phyloP scores from a whole-genome alignment of 306 rosid species.

The Rosa chinensis region DNA sequence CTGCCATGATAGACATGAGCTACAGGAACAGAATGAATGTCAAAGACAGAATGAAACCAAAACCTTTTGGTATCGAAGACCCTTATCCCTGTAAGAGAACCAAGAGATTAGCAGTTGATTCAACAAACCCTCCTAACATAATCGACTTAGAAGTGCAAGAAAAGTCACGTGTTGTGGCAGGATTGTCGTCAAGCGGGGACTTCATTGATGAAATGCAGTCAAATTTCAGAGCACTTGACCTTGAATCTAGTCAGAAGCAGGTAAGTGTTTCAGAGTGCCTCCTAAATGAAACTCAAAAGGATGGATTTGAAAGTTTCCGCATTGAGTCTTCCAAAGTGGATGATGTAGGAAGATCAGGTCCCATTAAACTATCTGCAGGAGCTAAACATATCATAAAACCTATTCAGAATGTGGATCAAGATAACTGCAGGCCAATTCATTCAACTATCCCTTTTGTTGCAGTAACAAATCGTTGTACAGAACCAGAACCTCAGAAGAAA shows the following conservation, averaged over 20 bases:
- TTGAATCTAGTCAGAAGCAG: slow-evolving; percentile 38
- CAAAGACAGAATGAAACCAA: slow-evolving; percentile 50
- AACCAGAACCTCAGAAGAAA: slow-evolving; percentile 55
- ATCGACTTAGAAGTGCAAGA: slow-evolving; percentile 45
- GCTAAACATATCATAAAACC: slow-evolving; percentile 81
- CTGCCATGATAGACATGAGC: slow-evolving; percentile 33
- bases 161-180: slow-evolving; percentile 32
- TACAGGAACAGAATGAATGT: slow-evolving; percentile 37
- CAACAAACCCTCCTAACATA: slow-evolving; percentile 41
- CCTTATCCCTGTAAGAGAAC: slow-evolving; percentile 46
- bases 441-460: slow-evolving; percentile 50
- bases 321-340: slow-evolving; percentile 41
- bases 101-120: slow-evolving; percentile 51
- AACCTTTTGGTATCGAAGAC: slow-evolving; percentile 45
- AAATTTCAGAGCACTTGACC: slow-evolving; percentile 31
- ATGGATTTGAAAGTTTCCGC: slow-evolving; percentile 36
- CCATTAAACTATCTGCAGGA: slow-evolving; percentile 70
- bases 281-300: slow-evolving; percentile 35
- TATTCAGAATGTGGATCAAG: slow-evolving; percentile 49
- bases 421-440: slow-evolving; percentile 39
- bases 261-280: slow-evolving; percentile 35
- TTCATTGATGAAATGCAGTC: slow-evolving; percentile 35
- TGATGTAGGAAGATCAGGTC: slow-evolving; percentile 56
- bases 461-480: slow-evolving; percentile 48
- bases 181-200: slow-evolving; percentile 34